phyloP scores from a whole-genome alignment of 2,329 filamentous ascomycete genomes.

The Epichloe glyceriae region DNA sequence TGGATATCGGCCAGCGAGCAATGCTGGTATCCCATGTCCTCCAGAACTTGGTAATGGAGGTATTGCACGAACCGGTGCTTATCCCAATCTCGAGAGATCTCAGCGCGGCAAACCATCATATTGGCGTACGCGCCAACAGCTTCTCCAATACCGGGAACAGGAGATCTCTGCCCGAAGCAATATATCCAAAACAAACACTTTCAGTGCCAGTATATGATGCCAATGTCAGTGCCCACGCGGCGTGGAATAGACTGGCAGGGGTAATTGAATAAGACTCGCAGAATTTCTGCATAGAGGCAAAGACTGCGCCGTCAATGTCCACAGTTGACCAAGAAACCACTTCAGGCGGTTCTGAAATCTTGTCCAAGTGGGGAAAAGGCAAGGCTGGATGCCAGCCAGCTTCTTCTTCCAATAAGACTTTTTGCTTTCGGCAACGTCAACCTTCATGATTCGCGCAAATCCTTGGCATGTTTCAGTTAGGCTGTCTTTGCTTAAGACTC shows the following conservation, averaged over 20 bases:
- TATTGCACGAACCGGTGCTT: constrained; percentile 16
- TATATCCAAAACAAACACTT: constrained; percentile 40
- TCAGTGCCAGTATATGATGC: constrained; percentile 31
- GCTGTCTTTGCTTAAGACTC: not conserved
- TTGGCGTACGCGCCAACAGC: constrained; percentile 41
- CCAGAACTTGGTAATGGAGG: constrained; percentile 31
- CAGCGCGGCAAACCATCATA: constrained; percentile 38
- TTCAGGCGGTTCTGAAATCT: not conserved
- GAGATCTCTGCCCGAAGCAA: constrained; percentile 39
- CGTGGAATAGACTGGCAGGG: constrained; percentile 35
- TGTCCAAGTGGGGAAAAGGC: constrained; percentile 4
- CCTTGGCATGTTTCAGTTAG: constrained; percentile 3
- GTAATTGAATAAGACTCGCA: constrained; percentile 30
- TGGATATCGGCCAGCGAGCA: constrained; percentile 36
- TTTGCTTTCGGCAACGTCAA: constrained; percentile 1
- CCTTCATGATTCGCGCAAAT: constrained; percentile 1
- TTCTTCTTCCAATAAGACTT: constrained; percentile 7
- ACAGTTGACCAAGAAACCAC: not conserved
- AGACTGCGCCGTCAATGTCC: not conserved
- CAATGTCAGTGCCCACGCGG: constrained; percentile 38
- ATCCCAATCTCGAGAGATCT: constrained; percentile 14
- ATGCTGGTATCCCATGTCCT: constrained; percentile 33
- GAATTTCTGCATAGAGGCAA: constrained; percentile 14
- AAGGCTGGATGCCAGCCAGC: constrained; percentile 5
- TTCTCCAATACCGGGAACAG: constrained; percentile 32